Conservation (phyloP, 306 rosid genomes). For the Cajanus cajan region DNA sequence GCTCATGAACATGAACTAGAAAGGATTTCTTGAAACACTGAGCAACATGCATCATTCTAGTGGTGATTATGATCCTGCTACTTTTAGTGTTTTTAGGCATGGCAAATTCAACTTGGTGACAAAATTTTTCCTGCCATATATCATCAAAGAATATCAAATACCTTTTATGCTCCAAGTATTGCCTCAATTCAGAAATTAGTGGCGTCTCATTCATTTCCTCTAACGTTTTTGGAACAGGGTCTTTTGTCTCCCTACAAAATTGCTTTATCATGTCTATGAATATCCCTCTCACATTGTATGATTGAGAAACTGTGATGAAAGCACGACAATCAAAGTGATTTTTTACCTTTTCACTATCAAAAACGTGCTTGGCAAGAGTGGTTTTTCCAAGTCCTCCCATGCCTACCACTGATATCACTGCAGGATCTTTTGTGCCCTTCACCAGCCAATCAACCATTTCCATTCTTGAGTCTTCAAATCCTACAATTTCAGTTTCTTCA, state of each 20-base stretch:
- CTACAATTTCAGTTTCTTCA: background rate
- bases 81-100: background rate
- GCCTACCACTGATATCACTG: background rate
- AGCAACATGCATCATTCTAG: conserved; percentile 5
- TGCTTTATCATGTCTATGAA: background rate
- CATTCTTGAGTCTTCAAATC: background rate
- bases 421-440: background rate
- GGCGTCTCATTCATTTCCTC: background rate
- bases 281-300: background rate
- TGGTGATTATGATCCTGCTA: background rate
- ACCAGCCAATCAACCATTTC: background rate
- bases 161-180: background rate
- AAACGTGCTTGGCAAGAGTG: conserved; percentile 14
- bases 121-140: conserved; percentile 6
- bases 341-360: background rate
- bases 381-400: conserved; percentile 32
- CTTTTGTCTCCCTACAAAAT: background rate
- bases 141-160: conserved; percentile 10
- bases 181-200: background rate
- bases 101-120: background rate
- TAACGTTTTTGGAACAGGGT: background rate
- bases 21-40: conserved; percentile 8
- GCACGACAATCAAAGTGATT: background rate
- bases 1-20: background rate
- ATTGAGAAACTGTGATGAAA: conserved; percentile 9